phyloP scores from a whole-genome alignment of 805 yeast genomes.

The Tanozyma kutaoensis region DNA sequence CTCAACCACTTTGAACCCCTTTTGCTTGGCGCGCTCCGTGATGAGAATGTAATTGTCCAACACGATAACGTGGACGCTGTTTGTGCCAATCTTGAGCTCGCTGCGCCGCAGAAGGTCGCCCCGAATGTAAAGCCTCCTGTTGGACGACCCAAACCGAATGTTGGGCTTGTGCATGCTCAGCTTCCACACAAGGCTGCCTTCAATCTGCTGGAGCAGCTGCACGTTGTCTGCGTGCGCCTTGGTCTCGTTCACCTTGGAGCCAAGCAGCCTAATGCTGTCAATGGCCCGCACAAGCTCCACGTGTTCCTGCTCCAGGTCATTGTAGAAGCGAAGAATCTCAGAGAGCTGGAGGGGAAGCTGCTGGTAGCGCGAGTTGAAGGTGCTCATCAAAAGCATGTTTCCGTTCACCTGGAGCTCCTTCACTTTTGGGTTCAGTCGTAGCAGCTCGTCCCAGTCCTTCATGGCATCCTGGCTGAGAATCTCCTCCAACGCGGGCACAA shows the following conservation, averaged over 20 bases:
- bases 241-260: slow-evolving; percentile 44
- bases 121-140: slow-evolving; percentile 41
- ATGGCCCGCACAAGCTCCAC: slow-evolving; percentile 38
- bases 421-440: slow-evolving; percentile 38
- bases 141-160: slow-evolving; percentile 23
- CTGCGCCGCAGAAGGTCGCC: slow-evolving; percentile 52
- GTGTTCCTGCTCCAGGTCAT: slow-evolving; percentile 35
- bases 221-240: slow-evolving; percentile 49
- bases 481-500: slow-evolving; percentile 48
- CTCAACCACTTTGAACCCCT: slow-evolving; percentile 19
- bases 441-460: slow-evolving; percentile 39
- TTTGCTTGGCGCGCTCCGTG: slow-evolving; percentile 40
- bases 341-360: slow-evolving; percentile 49
- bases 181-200: slow-evolving; percentile 43
- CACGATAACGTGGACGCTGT: slow-evolving; percentile 37
- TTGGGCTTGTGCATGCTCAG: slow-evolving; percentile 29
- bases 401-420: slow-evolving; percentile 28
- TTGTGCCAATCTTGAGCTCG: slow-evolving; percentile 49
- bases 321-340: slow-evolving; percentile 37
- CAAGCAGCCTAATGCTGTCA: slow-evolving; percentile 39
- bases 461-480: slow-evolving; percentile 37
- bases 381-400: slow-evolving; percentile 23
- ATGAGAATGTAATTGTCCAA: slow-evolving; percentile 62
- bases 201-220: slow-evolving; percentile 39
- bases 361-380: slow-evolving; percentile 29